These are phyloP conservation scores for Nicotiana knightiana DNA, from an alignment of 257 asterid genomes.

Conservation along the genomic window DNA sequence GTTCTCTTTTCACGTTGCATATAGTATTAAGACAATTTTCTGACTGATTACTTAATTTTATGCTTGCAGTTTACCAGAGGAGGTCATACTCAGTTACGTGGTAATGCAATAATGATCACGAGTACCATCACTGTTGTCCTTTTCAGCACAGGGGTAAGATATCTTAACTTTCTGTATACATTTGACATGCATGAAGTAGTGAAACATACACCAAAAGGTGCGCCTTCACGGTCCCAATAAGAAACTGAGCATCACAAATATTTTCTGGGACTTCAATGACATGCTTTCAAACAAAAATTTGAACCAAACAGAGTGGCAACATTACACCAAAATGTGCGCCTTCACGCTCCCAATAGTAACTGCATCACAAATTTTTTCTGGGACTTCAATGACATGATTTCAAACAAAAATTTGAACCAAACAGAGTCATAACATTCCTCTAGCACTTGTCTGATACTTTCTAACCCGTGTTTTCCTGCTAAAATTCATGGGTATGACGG, in stretches of 20 bases:
- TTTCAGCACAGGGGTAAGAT: constrained; percentile 88
- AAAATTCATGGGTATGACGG: background rate
- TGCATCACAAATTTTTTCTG: background rate
- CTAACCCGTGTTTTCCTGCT: background rate
- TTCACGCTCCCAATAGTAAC: background rate
- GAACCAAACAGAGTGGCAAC: background rate
- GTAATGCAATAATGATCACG: constrained; percentile 80
- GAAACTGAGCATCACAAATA: background rate
- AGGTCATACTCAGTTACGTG: constrained; percentile 69
- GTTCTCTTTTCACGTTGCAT: background rate
- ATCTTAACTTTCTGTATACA: constrained; percentile 10
- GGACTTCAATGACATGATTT: background rate
- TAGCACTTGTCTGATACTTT: background rate
- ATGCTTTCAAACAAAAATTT: background rate
- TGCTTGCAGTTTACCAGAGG: constrained; percentile 66
- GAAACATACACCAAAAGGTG: background rate
- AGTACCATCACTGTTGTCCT: constrained; percentile 97
- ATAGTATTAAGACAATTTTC: background rate
- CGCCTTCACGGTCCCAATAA: background rate
- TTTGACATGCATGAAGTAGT: background rate
- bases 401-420: background rate
- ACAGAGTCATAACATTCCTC: background rate
- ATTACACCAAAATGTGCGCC: background rate
- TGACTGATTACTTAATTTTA: constrained; percentile 6
- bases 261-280: background rate